phyloP scores from a whole-genome alignment of 2,329 filamentous ascomycete species.

The Beauveria australis region DNA sequence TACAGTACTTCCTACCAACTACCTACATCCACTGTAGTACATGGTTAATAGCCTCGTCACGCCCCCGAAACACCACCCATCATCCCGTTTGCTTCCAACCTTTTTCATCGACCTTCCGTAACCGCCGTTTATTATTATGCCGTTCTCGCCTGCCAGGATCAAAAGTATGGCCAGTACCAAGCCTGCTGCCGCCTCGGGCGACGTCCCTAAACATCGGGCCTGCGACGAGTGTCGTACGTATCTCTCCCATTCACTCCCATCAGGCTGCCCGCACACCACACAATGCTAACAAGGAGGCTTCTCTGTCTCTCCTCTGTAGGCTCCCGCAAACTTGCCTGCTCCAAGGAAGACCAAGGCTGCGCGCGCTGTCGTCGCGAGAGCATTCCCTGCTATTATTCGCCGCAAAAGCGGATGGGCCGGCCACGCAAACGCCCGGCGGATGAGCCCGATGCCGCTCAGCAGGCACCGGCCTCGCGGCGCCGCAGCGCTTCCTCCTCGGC shows the following conservation, averaged over 20 bases:
- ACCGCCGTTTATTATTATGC: background rate
- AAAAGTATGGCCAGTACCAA: background rate
- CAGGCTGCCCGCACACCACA: background rate
- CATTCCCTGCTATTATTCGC: conserved; percentile 52
- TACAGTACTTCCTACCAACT: too few species aligned
- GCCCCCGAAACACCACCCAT: background rate
- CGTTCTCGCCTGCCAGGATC: background rate
- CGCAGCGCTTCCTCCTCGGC: background rate
- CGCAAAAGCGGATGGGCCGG: conserved; percentile 59
- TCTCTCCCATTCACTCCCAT: background rate
- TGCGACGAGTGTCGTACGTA: conserved; percentile 61
- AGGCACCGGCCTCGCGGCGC: background rate
- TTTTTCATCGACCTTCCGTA: background rate
- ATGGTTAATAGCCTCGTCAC: background rate
- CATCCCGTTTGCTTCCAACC: background rate
- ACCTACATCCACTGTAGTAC: background rate
- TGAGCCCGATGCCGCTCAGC: background rate
- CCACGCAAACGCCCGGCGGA: conserved; percentile 47
- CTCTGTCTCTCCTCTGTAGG: conserved; percentile 31
- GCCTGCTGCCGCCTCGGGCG: conserved; percentile 1
- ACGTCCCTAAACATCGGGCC: conserved; percentile 45
- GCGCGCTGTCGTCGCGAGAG: conserved; percentile 49
- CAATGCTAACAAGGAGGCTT: background rate
- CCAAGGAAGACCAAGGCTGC: conserved; percentile 54
- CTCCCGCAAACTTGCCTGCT: conserved; percentile 55